Base-by-base conservation (phyloP, 208 protist species). In the Leishmania gerbilli region DNA sequence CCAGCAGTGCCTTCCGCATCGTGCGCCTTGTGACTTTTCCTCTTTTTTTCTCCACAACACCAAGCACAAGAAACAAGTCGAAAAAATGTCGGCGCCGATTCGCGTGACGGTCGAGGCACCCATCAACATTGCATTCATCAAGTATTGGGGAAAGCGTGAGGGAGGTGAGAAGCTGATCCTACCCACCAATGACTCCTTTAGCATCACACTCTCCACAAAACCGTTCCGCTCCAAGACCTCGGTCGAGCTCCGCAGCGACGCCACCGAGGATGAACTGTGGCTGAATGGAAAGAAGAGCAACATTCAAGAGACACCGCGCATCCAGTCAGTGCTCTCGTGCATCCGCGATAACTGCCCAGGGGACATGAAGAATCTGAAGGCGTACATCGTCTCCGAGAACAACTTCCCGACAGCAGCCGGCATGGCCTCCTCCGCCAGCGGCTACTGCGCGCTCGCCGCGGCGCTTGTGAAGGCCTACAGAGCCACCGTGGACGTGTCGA, bases 101-200 rank as follows among this genome's bases (percentile, higher is more conserved):
- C 79, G 81, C 40, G 89, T 93, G 15, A 99, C 98, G 34, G 98
- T 98, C 34, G 92, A 93, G 83, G 98, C 98, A 42, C 99, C 98
- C 8, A 99, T 99, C 69, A 99, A 99, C 90, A 99, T 99, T 85
- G 99, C 99, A 45, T 98, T 99, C 74, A 99, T 99, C 86, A 99
- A 99, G 92, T 99, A 99, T 89, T 99, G 99, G 99, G 99, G 99
- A 65, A 99, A 99, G 91, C 94, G 97, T 76, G 97, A 99, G 81
- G 95, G 93, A 31, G 94, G 97, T 93, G 87, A 99, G 86, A 92
- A 88, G 76, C 85, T 96, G 0, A 97, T 97, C 93, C 81, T 95
- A 47, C 99, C 99, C 21, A 95, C 98, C 45, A 99, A 99, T 84
- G 96, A 97, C 47, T 99, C 99, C 27, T 97, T 99, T 81, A 98